Evolutionary conservation across 495 filamentous ascomycete species (phyloP).

Genomic region (Jackrogersella multiformis): DNA sequence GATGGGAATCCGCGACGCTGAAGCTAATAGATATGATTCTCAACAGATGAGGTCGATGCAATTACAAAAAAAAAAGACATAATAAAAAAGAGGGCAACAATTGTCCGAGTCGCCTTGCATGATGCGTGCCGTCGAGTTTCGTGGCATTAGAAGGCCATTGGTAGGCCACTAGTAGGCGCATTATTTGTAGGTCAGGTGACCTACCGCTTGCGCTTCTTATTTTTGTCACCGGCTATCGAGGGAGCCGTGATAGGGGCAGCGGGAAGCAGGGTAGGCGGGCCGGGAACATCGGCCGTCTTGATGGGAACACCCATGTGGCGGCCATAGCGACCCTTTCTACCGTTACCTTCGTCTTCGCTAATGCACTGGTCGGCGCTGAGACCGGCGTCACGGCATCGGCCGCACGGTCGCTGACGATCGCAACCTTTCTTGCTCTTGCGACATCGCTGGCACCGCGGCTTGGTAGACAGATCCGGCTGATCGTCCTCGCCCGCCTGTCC

Average conservation of each 20-base stretch:
- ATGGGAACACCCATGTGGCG: conserved; percentile 96
- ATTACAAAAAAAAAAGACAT: conserved; percentile 9
- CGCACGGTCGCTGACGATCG: conserved; percentile 93
- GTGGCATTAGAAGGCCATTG: no score
- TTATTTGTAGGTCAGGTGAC: conserved; percentile 13
- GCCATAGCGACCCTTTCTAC: conserved; percentile 94
- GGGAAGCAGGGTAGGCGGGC: conserved; percentile 48
- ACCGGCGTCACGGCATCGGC: conserved; percentile 93
- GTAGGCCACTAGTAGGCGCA: conserved; percentile 9
- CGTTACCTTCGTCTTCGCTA: conserved; percentile 96
- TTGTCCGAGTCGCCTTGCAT: conserved; percentile 9
- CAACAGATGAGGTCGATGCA: conserved; percentile 6
- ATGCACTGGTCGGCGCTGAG: conserved; percentile 91
- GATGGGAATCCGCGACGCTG: conserved; percentile 2
- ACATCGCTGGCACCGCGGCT: conserved; percentile 97
- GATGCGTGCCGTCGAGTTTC: conserved; percentile 16
- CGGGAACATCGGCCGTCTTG: conserved; percentile 65
- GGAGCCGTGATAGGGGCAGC: conserved; percentile 51
- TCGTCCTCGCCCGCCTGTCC: conserved; percentile 75
- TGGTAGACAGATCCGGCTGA: conserved; percentile 88
- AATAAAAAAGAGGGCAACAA: conserved; percentile 5
- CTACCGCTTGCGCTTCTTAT: conserved; percentile 62
- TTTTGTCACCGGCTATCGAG: conserved; percentile 49
- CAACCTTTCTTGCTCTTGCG: conserved; percentile 99
- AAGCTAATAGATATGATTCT: conserved; percentile 15